Evolutionary conservation across 2,329 filamentous ascomycete genomes (phyloP), one percentile per base, ranked within the genome.

Genomic region (Neonectria coccinea): DNA sequence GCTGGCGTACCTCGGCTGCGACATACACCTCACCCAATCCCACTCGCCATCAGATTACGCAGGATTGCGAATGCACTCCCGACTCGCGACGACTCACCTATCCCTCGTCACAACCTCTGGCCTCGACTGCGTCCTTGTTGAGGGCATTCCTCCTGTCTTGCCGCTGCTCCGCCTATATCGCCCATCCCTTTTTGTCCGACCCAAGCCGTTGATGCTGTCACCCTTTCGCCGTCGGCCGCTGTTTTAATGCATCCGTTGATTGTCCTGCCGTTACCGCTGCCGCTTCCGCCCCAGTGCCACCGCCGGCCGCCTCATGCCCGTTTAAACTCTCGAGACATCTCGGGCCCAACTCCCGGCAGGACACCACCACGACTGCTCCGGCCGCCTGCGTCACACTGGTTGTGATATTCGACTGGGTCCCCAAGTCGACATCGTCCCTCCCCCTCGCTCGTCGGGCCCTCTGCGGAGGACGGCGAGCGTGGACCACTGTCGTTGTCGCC

Each of bases 401-500:
- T 39, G 39, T 57, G 56, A 62, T 55, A 55, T 39, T 48, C 59
- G 62, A 42, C 66, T 65, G 42, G 66, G 57, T 41, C 58, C 47
- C 55, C 61, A 65, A 59, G 65, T 50, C 66, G 27, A 67, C 51
- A 39, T 36, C 53, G 55, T 67, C 53, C 53, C 64, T 55, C 59
- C 29, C 70, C 77, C 77, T 79, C 81, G 84, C 82, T 85, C 85
- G 85, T 86, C 86, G 85, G 83, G 82, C 81, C 85, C 82, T 86
- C 83, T 77, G 68, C 79, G 83, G 85, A 87, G 85, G 85, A 83
- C 83, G 85, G 83, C 86, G 85, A 78, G 85, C 85, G 84, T 82
- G 85, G 84, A 76, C 70, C 67, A 55, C 54, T 31, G 66, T 59
- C 66, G 44, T 63, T 67, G 62, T 63, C 68, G 62, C 65, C 69